A percentile compares a stretch with the other conserved stretches of the same genome.
Evolutionary conservation across 805 yeast genomes (phyloP).

Genomic region (Metahyphopichia silvanorum): DNA sequence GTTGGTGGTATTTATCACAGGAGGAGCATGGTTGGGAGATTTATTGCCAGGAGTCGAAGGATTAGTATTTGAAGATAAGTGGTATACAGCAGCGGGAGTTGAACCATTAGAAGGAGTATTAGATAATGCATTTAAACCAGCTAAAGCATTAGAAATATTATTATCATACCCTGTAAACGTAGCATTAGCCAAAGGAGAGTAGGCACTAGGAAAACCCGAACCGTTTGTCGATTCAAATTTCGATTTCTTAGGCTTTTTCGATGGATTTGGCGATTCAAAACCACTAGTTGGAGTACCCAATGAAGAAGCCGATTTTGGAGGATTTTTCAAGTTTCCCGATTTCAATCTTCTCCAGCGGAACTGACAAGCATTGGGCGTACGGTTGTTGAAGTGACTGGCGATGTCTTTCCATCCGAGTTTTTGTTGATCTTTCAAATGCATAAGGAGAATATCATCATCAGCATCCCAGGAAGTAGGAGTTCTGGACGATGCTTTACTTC

Average conservation of each 20-base stretch:
- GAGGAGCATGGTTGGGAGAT: not conserved
- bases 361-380: constrained; percentile 48
- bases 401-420: constrained; percentile 48
- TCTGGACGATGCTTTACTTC: constrained; percentile 25
- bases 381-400: constrained; percentile 39
- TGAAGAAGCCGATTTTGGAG: constrained; percentile 38
- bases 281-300: constrained; percentile 6
- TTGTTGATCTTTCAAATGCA: constrained; percentile 45
- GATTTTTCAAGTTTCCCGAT: constrained; percentile 41
- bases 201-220: constrained; percentile 22
- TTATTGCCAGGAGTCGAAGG: constrained; percentile 17
- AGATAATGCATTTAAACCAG: constrained; percentile 42
- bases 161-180: constrained; percentile 41
- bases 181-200: constrained; percentile 32
- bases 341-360: constrained; percentile 46
- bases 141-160: constrained; percentile 39
- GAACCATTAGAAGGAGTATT: constrained; percentile 27
- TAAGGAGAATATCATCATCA: constrained; percentile 41
- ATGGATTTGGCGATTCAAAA: constrained; percentile 1
- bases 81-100: constrained; percentile 21
- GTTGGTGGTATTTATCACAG: not conserved
- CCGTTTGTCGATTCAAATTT: constrained; percentile 7
- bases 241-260: constrained; percentile 6
- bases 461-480: constrained; percentile 50
- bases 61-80: constrained; percentile 7